Evolutionary conservation across 2,329 filamentous ascomycete genomes (phyloP).

Genomic region (Paecilomyces sp.): DNA sequence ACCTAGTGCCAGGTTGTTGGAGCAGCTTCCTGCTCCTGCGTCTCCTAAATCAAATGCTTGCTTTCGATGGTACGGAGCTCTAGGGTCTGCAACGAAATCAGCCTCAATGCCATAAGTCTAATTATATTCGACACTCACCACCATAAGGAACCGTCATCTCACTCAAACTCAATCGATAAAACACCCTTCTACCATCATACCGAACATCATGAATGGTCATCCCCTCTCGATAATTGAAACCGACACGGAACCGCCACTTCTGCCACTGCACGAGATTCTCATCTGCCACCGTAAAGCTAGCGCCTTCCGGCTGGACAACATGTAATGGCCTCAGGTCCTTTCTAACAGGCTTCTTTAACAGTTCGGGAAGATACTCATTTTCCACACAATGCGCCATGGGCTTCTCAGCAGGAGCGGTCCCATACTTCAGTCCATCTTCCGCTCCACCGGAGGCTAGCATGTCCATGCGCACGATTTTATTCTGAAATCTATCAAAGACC

Average conservation of each 20-base stretch:
- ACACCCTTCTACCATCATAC: slow-evolving; percentile 55
- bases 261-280: slow-evolving; percentile 52
- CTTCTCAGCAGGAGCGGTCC: background rate
- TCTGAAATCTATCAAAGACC: slow-evolving; percentile 1
- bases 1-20: slow-evolving; percentile 59
- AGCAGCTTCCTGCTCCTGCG: slow-evolving; percentile 53
- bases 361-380: slow-evolving; percentile 1
- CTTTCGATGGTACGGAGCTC: slow-evolving; percentile 58
- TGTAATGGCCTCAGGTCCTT: slow-evolving; percentile 59
- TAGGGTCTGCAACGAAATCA: slow-evolving; percentile 40
- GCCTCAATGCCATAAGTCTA: background rate
- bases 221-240: slow-evolving; percentile 63
- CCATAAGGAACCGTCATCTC: slow-evolving; percentile 49
- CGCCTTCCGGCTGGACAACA: slow-evolving; percentile 60
- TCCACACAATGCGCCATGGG: slow-evolving; percentile 1
- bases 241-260: slow-evolving; percentile 61
- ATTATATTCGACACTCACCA: background rate
- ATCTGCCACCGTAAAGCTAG: slow-evolving; percentile 52
- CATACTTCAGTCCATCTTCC: slow-evolving; percentile 2
- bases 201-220: slow-evolving; percentile 59
- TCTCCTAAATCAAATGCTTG: slow-evolving; percentile 65
- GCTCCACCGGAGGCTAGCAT: background rate
- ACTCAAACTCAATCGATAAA: slow-evolving; percentile 58
- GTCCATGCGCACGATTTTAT: slow-evolving; percentile 2
- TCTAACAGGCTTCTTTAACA: slow-evolving; percentile 13